A percentile compares a stretch with the other conserved stretches of the same genome.
phyloP scores from a whole-genome alignment of 805 yeast genomes.

The Yarrowia osloensis region DNA sequence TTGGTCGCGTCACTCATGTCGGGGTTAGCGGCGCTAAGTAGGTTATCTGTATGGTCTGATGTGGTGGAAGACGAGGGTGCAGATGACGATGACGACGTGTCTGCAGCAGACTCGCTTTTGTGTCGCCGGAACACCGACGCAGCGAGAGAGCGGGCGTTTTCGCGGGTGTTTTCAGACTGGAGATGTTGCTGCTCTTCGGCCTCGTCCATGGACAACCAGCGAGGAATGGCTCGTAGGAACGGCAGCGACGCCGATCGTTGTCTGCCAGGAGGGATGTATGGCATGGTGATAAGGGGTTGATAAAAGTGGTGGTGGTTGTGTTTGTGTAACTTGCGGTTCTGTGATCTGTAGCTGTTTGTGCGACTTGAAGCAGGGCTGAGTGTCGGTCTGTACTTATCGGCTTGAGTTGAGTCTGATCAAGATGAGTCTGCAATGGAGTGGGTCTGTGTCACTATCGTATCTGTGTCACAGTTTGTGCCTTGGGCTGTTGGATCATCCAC shows the following conservation, averaged over 20 bases:
- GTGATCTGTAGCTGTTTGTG: too few relatives aligned
- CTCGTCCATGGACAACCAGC: conserved; percentile 17
- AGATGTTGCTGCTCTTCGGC: neutral
- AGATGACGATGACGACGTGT: neutral
- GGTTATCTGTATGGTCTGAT: neutral
- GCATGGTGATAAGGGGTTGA: conserved; percentile 3
- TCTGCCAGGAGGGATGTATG: conserved; percentile 7
- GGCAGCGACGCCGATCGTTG: neutral
- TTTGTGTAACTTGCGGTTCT: too few relatives aligned
- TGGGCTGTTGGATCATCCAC: too few relatives aligned
- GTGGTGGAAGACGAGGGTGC: neutral
- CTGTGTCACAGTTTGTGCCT: too few relatives aligned
- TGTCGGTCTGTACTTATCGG: too few relatives aligned
- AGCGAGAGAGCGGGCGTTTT: neutral
- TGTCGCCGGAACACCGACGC: neutral
- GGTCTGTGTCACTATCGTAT: too few relatives aligned
- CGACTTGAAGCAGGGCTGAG: too few relatives aligned
- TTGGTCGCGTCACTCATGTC: conserved; percentile 2
- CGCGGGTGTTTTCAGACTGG: neutral
- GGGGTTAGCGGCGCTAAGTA: neutral
- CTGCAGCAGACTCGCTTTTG: neutral
- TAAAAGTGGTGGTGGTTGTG: neutral
- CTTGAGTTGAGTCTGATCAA: too few relatives aligned
- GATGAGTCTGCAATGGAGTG: too few relatives aligned
- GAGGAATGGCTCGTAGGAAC: neutral